Evolutionary conservation across 148 eudicot genomes (phyloP), one percentile per base, ranked within the genome.

Genomic region (Nepenthes gracilis): DNA sequence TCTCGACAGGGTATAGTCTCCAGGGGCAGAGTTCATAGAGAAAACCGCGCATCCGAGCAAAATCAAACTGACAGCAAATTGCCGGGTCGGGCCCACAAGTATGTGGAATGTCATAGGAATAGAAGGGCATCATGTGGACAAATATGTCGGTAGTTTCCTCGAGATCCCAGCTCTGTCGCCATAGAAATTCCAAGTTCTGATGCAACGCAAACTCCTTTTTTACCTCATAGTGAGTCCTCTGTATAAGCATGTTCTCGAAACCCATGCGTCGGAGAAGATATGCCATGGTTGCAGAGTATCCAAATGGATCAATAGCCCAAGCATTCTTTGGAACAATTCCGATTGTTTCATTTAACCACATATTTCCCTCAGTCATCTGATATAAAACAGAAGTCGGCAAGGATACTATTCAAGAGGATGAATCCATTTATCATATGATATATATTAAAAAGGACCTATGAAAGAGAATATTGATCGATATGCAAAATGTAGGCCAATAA

Each of bases 51-150:
- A 78, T 89, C 51, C 99, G 81, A 64, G 99, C 99, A 69, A 89
- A 93, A 61, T 94, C 99, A 67, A 93, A 94, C 71, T 94, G 97
- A 70, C 99, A 94, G 67, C 99, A 94, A 66, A 94, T 66, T 38
- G 95, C 99, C 47, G 99, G 99, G 64, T 94, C 99, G 1, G 99
- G 99, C 36, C 99, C 99, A 80, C 99, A 94, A 32, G 99, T 94
- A 71, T 94, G 99, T 35, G 99, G 99, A 59, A 94, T 80, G 72
- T 94, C 99, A 72, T 94, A 94, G 33, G 97, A 89, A 77, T 94
- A 89, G 53, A 94, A 94, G n/a, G 99, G 99, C 99, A 94, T 93
- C 97, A 89, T 86, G 82, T 94, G 99, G 59, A 94, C 99, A 71
- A 94, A 94, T 47, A 94, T 94, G 63, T 94, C 99, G 35, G 97